Conservation (phyloP, 139 green algal species). For the Limnomonas spitsbergensis region DNA sequence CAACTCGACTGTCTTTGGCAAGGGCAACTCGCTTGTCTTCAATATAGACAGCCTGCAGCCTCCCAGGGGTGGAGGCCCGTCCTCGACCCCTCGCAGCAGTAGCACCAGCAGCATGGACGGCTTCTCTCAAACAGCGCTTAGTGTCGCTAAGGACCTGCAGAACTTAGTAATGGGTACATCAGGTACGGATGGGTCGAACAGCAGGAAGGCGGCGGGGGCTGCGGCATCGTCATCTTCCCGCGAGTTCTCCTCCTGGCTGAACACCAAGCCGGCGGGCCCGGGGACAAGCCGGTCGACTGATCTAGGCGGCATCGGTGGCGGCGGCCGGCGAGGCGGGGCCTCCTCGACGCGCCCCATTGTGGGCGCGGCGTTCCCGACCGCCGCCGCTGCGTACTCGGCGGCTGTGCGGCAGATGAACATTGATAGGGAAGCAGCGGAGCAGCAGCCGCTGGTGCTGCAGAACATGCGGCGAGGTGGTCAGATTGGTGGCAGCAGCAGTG, state of each 20-base stretch:
- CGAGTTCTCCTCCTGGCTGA: neutral
- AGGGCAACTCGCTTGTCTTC: conserved; percentile 9
- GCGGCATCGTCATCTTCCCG: neutral
- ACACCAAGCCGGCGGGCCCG: neutral
- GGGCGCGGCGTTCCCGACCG: neutral
- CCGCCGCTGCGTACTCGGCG: neutral
- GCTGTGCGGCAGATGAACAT: conserved; percentile 5
- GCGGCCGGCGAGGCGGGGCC: no score
- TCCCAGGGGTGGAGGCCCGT: neutral
- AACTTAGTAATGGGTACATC: no score
- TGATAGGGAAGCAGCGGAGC: neutral
- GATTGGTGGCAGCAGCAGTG: neutral
- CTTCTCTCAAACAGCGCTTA: neutral
- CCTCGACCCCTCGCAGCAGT: neutral
- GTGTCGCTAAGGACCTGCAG: no score
- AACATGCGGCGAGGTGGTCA: neutral
- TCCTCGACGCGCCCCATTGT: neutral
- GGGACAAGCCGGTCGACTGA: neutral
- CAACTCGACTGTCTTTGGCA: neutral
- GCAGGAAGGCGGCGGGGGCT: no score
- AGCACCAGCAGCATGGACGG: neutral
- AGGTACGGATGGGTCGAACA: no score
- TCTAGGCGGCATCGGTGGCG: neutral
- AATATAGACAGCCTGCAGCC: neutral
- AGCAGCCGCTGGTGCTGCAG: neutral